A percentile compares a stretch with the other conserved stretches of the same genome.
Evolutionary conservation across 2,329 filamentous ascomycete genomes (phyloP).

Genomic region (Sporothrix pallida): DNA sequence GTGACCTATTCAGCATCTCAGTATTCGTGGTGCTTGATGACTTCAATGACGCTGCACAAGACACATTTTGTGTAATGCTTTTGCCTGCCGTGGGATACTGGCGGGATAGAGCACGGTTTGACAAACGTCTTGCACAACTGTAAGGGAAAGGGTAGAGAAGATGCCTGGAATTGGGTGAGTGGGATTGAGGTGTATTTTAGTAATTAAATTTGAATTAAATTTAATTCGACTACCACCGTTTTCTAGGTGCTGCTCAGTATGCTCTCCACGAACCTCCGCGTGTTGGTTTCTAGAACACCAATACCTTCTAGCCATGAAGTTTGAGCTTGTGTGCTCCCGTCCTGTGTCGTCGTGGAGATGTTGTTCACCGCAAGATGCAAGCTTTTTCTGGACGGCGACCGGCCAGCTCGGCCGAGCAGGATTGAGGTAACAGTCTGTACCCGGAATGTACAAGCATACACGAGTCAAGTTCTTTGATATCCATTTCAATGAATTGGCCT

Average conservation of each 20-base stretch:
- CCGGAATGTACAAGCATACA: neutral
- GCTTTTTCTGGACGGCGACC: neutral
- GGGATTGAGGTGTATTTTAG: neutral
- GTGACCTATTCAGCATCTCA: neutral
- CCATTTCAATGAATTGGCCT: neutral
- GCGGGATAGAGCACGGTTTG: neutral
- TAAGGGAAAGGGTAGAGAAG: neutral
- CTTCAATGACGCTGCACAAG: constrained; percentile 3
- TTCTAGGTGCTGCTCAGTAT: neutral
- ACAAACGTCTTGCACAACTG: too few species aligned
- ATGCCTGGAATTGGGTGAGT: neutral
- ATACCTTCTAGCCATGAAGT: neutral
- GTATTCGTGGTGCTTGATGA: neutral
- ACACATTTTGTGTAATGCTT: neutral
- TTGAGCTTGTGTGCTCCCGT: neutral
- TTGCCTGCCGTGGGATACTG: constrained; percentile 8
- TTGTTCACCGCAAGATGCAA: constrained; percentile 16
- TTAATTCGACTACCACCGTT: neutral
- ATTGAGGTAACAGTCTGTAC: neutral
- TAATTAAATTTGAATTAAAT: neutral
- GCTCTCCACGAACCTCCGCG: neutral
- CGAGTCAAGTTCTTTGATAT: neutral
- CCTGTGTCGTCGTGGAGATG: constrained; percentile 2
- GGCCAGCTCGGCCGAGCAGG: constrained; percentile 2
- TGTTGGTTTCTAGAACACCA: neutral